Evolutionary conservation across 1,284 basidiomycete species (phyloP), one percentile per base, ranked within the genome.

Genomic region (Ganoderma multipileum): DNA sequence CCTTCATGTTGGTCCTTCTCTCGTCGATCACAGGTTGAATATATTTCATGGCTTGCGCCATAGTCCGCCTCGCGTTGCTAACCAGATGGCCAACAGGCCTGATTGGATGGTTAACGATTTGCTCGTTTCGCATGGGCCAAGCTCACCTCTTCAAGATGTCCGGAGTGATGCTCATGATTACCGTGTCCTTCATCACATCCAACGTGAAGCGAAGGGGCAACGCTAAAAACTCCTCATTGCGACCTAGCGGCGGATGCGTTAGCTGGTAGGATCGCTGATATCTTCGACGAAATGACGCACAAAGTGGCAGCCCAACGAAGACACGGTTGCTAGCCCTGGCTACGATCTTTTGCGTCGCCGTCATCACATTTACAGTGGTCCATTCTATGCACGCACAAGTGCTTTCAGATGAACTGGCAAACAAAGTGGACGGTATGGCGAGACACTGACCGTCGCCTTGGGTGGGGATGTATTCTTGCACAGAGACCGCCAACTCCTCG

Each of bases 111-210:
- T 5, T 12, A 23, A 50, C 6, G 26, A 8, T 42, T 41, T 8
- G 20, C 12, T 28, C 20, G 26, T 9, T 3, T 9, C 5, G 7
- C 20, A 28, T n/a, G 41, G n/a, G 18, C n/a, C 14, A 4, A 58
- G 68, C 77, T 28, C 64, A 81, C 81, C 76, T 73, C 61, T 77
- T 76, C 18, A 82, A 63, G 39, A 74, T 68, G 5, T 55, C 39
- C 3, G 80, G 81, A 50, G 78, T 71, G 11, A 81, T 66, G 26
- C 68, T 74, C 26, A 74, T 70, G 8, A 63, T 36, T 23, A 39
- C 42, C 23, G 33, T 44, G 61, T 69, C 68, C 28, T 64, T 63
- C 3, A 67, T 61, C 8, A 71, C 61, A 39, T 47, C 61, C 4
- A 63, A 9, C 0, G 68, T 44, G 38, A 71, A 71, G 6, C 26